Evolutionary conservation across 1,139 yeast species (phyloP).

Genomic region (Candida glucosophila): DNA sequence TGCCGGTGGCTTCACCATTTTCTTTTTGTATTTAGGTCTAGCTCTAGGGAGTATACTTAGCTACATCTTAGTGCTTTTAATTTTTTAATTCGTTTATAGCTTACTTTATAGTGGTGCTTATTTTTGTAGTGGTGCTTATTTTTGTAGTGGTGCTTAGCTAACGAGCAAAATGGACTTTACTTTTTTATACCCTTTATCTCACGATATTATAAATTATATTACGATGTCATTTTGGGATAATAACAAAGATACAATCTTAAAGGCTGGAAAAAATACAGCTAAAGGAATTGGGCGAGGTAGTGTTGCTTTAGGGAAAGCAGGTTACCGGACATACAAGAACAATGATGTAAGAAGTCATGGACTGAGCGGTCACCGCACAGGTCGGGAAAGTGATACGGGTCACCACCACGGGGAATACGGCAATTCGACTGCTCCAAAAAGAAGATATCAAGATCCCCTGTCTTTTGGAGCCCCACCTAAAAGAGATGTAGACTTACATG

Average conservation of each 20-base stretch:
- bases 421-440: too few species aligned
- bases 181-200: background rate
- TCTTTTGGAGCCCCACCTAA: too few species aligned
- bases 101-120: too few species aligned
- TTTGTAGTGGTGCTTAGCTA: too few species aligned
- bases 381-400: too few species aligned
- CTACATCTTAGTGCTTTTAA: slow-evolving; percentile 46
- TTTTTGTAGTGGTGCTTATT: too few species aligned
- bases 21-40: slow-evolving; percentile 66
- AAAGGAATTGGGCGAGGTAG: slow-evolving; percentile 44
- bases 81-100: too few species aligned
- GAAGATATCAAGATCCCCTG: too few species aligned
- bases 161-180: background rate
- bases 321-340: slow-evolving; percentile 39
- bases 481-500: too few species aligned
- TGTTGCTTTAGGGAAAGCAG: slow-evolving; percentile 40
- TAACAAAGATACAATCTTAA: slow-evolving; percentile 39
- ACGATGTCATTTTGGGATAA: slow-evolving; percentile 44
- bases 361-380: too few species aligned
- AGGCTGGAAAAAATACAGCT: slow-evolving; percentile 38
- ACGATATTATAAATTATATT: too few species aligned
- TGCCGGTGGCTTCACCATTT: slow-evolving; percentile 87
- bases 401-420: background rate
- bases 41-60: slow-evolving; percentile 72
- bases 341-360: slow-evolving; percentile 22